phyloP scores from a whole-genome alignment of 441 rosid species.

The Euphorbia corollata region DNA sequence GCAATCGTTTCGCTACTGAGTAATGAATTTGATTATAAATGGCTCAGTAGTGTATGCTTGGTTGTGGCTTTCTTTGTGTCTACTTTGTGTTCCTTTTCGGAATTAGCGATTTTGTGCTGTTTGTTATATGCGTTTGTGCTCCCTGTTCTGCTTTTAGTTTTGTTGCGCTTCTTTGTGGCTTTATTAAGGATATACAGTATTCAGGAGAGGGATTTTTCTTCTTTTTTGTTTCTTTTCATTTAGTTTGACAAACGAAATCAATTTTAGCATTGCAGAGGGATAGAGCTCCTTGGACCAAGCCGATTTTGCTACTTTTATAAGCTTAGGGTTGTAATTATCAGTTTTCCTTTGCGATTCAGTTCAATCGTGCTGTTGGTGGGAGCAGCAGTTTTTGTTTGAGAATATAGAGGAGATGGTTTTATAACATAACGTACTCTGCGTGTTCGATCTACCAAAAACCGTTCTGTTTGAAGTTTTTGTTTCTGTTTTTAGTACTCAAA shows the following conservation, averaged over 20 bases:
- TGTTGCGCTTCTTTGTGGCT: neutral
- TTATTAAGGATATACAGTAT: neutral
- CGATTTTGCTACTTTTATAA: neutral
- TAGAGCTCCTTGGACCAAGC: neutral
- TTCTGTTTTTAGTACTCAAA: neutral
- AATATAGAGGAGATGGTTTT: neutral
- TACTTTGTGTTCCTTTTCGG: neutral
- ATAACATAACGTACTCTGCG: neutral
- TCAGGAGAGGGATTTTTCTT: neutral
- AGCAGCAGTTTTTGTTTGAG: neutral
- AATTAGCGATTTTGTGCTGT: neutral
- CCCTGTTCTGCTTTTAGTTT: neutral
- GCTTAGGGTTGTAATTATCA: neutral
- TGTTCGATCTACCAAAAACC: conserved; percentile 12
- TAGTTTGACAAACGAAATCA: neutral
- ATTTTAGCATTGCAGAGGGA: neutral
- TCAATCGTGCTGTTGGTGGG: neutral
- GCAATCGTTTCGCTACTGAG: neutral
- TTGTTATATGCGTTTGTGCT: neutral
- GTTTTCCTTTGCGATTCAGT: neutral
- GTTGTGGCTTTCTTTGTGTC: neutral
- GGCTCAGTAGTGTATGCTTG: neutral
- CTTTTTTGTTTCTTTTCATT: neutral
- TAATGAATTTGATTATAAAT: neutral
- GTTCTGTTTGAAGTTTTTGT: neutral